A percentile compares a stretch with the other conserved stretches of the same genome.
phyloP scores from a whole-genome alignment of 805 yeast genomes.

The Kuraishia ogatae region DNA sequence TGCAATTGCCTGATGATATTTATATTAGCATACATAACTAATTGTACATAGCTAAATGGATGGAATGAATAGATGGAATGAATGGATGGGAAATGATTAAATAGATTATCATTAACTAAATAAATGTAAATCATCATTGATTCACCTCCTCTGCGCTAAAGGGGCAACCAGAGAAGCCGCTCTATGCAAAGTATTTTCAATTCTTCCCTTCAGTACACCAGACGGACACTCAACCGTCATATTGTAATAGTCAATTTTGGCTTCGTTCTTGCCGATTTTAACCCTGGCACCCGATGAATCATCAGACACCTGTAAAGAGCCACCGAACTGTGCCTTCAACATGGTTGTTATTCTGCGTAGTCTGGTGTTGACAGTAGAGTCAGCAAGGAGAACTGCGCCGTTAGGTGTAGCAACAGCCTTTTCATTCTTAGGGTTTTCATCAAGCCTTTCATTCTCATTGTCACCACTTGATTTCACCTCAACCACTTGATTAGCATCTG shows the following conservation, averaged over 20 bases:
- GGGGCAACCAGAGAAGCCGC: conserved; percentile 84
- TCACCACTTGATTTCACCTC: conserved; percentile 7
- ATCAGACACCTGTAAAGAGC: conserved; percentile 36
- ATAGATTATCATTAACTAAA: background rate
- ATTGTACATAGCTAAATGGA: no score
- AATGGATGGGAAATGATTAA: no score
- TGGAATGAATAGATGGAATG: no score
- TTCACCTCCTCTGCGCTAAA: conserved; percentile 31
- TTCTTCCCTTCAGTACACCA: conserved; percentile 70
- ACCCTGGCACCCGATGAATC: conserved; percentile 44
- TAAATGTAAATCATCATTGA: background rate
- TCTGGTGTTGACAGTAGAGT: conserved; percentile 28
- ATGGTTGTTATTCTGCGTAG: conserved; percentile 50
- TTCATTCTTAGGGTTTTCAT: conserved; percentile 3
- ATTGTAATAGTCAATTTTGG: conserved; percentile 54
- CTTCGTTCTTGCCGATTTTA: conserved; percentile 67
- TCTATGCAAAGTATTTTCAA: conserved; percentile 70
- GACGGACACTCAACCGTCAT: conserved; percentile 66
- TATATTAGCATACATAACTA: no score
- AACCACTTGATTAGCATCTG: background rate
- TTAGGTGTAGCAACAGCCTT: background rate
- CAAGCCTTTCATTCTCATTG: background rate
- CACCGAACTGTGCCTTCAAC: conserved; percentile 84
- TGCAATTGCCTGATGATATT: background rate
- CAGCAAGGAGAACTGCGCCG: conserved; percentile 9